Conservation (phyloP, 1,284 basidiomycete genomes). For the Rhodotorula sp. region DNA sequence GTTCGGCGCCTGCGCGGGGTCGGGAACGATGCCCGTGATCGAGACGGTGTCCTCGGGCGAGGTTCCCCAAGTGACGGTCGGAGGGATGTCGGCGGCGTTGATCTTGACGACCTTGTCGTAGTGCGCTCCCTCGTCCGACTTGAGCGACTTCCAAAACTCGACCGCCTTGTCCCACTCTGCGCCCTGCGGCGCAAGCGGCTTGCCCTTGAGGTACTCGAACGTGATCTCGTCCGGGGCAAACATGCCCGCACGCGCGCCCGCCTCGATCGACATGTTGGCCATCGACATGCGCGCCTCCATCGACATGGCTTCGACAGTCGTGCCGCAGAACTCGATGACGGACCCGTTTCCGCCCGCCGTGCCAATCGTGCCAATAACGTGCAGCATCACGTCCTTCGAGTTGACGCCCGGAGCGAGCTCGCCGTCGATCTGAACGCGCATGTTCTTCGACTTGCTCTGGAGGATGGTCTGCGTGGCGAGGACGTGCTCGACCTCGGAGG, state of each 20-base stretch:
- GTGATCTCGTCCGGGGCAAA: slow-evolving; percentile 90
- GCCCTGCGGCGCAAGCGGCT: slow-evolving; percentile 78
- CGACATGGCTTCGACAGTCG: slow-evolving; percentile 83
- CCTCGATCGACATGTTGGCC: slow-evolving; percentile 98
- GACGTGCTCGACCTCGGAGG: slow-evolving; percentile 95
- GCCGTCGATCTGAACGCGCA: slow-evolving; percentile 90
- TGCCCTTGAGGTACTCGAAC: slow-evolving; percentile 78
- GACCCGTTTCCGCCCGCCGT: slow-evolving; percentile 90
- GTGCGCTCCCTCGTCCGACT: slow-evolving; percentile 80
- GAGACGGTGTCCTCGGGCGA: slow-evolving; percentile 89
- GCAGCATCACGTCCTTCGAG: slow-evolving; percentile 91
- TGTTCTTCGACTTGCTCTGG: slow-evolving; percentile 91
- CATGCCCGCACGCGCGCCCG: slow-evolving; percentile 85
- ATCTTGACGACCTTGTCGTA: slow-evolving; percentile 88
- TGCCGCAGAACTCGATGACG: slow-evolving; percentile 91
- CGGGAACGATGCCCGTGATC: slow-evolving; percentile 81
- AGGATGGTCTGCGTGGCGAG: slow-evolving; percentile 91
- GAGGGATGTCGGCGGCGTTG: slow-evolving; percentile 82
- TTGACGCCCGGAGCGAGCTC: slow-evolving; percentile 80
- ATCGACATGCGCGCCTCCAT: slow-evolving; percentile 96
- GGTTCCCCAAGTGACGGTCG: slow-evolving; percentile 95
- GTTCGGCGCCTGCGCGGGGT: slow-evolving; percentile 69
- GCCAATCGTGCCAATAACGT: slow-evolving; percentile 91
- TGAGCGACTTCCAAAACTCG: slow-evolving; percentile 83
- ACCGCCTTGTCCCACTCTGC: slow-evolving; percentile 86